Evolutionary conservation across 2,329 filamentous ascomycete species (phyloP).

Genomic region (Ceratocystis huliohia): DNA sequence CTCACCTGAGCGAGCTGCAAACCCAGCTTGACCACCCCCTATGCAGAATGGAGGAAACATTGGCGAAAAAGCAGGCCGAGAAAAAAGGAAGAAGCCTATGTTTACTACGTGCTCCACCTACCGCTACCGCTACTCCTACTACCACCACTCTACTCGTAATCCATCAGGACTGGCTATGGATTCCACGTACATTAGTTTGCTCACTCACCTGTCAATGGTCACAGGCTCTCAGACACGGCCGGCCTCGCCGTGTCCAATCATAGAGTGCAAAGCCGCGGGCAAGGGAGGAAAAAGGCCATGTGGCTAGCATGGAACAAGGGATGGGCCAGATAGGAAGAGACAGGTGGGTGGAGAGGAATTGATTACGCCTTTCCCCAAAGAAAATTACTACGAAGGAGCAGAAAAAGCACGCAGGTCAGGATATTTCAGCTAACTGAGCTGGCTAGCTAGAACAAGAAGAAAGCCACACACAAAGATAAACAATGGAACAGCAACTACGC

Average conservation of each 20-base stretch:
- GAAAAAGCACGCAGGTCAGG: neutral
- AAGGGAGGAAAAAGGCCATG: conserved; percentile 11
- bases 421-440: too few species aligned
- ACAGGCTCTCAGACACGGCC: conserved; percentile 5
- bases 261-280: neutral
- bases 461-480: neutral
- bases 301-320: conserved; percentile 17
- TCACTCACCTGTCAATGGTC: conserved; percentile 12
- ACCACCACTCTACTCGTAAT: neutral
- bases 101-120: too few species aligned
- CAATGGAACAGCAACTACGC: too few species aligned
- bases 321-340: neutral
- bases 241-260: conserved; percentile 12
- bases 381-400: neutral
- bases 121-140: neutral
- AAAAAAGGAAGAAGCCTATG: neutral
- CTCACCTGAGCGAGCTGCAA: conserved; percentile 3
- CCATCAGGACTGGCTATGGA: neutral
- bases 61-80: neutral
- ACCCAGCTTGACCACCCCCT: neutral
- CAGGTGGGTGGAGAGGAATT: neutral
- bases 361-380: too few species aligned
- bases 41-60: neutral
- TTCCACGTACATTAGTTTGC: neutral
- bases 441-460: neutral